Evolutionary conservation across 108 stramenopile species (phyloP), one percentile per base, ranked within the genome.

Genomic region (Heterococcus sp.): DNA sequence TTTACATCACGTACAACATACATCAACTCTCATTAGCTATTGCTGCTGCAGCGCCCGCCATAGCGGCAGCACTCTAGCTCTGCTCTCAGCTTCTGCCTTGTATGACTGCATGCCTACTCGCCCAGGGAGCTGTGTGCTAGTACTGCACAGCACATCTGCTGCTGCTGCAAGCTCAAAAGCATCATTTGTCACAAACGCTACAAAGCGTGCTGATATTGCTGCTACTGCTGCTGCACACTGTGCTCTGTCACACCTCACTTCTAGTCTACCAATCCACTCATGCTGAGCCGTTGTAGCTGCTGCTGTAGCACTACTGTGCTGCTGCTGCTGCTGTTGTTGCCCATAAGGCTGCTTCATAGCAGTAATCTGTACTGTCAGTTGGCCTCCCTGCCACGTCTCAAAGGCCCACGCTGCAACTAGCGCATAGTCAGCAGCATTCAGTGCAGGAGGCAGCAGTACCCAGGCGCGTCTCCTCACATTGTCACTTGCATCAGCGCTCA

Each of bases 291-390:
- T 37, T 31, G 69, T 28, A 27, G 34, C 34, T 35, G 26, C 69
- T 37, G 69, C 30, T 29, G 35, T 28, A 28, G 35, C 35, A 33
- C 34, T 26, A 26, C 2, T 26, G 35, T 38, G 31, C 77, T 64
- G 2, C 70, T 34, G 30, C 46, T 21, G 46, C 78, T 71, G 26
- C 38, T 65, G 35, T 63, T 29, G 2, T 38, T 71, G 32, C 79
- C 79, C 46, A 58, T 72, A 73, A 32, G 79, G 79, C 8, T 39
- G 38, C 72, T 81, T 81, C 72, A 81, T 81, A 37, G 66, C 79
- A 31, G 79, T 73, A 27, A 81, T 71, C 29, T 63, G 36, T 4
- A 58, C 71, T 35, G 72, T 71, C n/a, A 81, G n/a, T 1, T 71
- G 46, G 2, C 36, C 66, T 3, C 79, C 79, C 35, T 71, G 38